Percentiles rank a stretch among this genome's conserved stretches.
phyloP scores from a whole-genome alignment of 2,329 filamentous ascomycete genomes.

The Fusarium dimerum region DNA sequence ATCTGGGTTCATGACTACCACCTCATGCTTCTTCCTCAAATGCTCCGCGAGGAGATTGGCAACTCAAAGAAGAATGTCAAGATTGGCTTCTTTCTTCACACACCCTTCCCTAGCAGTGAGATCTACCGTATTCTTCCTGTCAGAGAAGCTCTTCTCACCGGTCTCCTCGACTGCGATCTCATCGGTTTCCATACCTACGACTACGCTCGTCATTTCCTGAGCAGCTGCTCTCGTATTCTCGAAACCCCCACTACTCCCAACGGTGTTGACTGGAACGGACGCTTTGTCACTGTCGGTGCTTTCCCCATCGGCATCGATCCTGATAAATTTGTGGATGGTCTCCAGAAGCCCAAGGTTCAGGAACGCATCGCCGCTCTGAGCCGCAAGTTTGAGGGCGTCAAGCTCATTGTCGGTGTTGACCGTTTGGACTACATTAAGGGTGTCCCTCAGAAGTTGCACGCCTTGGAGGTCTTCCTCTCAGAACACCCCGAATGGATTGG shows the following conservation, averaged over 20 bases:
- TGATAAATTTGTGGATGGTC: constrained; percentile 88
- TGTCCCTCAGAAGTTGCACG: constrained; percentile 95
- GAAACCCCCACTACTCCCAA: constrained; percentile 82
- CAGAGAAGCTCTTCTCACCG: constrained; percentile 81
- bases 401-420: constrained; percentile 95
- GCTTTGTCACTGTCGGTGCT: constrained; percentile 86
- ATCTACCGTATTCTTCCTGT: constrained; percentile 96
- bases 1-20: constrained; percentile 99
- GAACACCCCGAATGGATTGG: constrained; percentile 98
- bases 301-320: constrained; percentile 98
- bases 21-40: constrained; percentile 91
- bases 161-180: constrained; percentile 89
- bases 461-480: constrained; percentile 92
- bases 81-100: constrained; percentile 98
- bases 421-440: constrained; percentile 99
- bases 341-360: constrained; percentile 83
- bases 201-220: constrained; percentile 96
- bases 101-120: constrained; percentile 93
- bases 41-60: constrained; percentile 89
- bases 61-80: constrained; percentile 85
- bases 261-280: constrained; percentile 86
- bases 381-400: constrained; percentile 92
- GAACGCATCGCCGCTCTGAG: constrained; percentile 82
- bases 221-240: constrained; percentile 91
- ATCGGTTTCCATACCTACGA: constrained; percentile 99